These are phyloP conservation scores for Neophaeococcomyces mojaviensis DNA, from an alignment of 2,329 filamentous ascomycete species.

Conservation along the genomic window DNA sequence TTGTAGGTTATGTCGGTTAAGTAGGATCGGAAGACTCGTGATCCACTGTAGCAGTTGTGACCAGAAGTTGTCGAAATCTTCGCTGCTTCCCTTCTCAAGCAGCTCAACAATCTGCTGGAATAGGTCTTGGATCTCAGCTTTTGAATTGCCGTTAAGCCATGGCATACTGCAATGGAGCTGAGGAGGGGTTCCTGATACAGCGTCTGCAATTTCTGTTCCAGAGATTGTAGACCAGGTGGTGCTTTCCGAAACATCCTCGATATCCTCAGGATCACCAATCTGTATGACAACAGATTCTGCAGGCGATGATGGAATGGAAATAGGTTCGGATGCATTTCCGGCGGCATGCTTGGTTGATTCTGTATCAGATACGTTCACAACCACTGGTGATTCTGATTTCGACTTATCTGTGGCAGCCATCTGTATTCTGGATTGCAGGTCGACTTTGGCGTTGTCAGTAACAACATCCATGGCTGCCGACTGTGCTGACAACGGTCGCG, in stretches of 20 bases:
- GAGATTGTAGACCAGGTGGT: slow-evolving; percentile 12
- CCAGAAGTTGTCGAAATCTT: slow-evolving; percentile 24
- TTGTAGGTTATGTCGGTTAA: slow-evolving; percentile 30
- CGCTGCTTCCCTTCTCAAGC: slow-evolving; percentile 12
- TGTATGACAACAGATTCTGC: slow-evolving; percentile 34
- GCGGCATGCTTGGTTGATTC: slow-evolving; percentile 11
- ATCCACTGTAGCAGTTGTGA: slow-evolving; percentile 37
- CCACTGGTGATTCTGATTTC: slow-evolving; percentile 16
- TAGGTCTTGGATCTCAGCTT: neutral
- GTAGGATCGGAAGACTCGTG: slow-evolving; percentile 28
- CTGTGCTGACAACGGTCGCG: slow-evolving; percentile 23
- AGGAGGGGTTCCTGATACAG: neutral
- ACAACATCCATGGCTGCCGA: slow-evolving; percentile 14
- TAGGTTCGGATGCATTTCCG: slow-evolving; percentile 22
- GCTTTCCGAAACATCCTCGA: slow-evolving; percentile 24
- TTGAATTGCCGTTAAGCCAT: neutral
- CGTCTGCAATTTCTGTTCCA: neutral
- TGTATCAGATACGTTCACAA: neutral
- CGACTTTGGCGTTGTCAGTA: neutral
- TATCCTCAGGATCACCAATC: slow-evolving; percentile 43
- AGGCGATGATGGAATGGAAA: slow-evolving; percentile 38
- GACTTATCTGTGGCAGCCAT: slow-evolving; percentile 10
- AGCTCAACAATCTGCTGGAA: slow-evolving; percentile 12
- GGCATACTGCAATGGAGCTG: slow-evolving; percentile 4
- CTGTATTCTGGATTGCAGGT: slow-evolving; percentile 5